Evolutionary conservation across 2,329 filamentous ascomycete species (phyloP).

Genomic region (Ophiostoma ulmi): DNA sequence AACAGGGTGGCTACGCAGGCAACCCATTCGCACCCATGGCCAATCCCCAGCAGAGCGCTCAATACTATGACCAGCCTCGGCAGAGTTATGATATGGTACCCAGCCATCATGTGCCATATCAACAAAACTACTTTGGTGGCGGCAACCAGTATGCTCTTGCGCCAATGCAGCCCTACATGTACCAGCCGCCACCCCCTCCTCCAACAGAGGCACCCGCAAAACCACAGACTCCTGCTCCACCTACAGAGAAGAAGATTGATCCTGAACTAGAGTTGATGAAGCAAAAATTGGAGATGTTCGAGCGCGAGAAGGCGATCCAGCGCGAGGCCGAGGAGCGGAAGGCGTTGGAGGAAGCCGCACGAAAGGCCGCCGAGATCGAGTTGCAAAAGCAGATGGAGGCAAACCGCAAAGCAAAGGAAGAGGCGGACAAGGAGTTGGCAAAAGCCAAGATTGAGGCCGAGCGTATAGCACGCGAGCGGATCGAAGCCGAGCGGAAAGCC

Average conservation of each 20-base stretch:
- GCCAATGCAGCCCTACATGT: slow-evolving; percentile 39
- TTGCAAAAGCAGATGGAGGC: slow-evolving; percentile 30
- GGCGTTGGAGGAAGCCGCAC: neutral
- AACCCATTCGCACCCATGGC: slow-evolving; percentile 43
- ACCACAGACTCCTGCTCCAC: slow-evolving; percentile 39
- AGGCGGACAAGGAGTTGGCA: slow-evolving; percentile 45
- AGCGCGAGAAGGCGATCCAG: slow-evolving; percentile 40
- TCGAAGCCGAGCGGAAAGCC: slow-evolving; percentile 38
- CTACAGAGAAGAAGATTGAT: slow-evolving; percentile 39
- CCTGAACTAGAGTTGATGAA: slow-evolving; percentile 58
- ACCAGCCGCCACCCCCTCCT: slow-evolving; percentile 40
- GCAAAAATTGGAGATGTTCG: slow-evolving; percentile 51
- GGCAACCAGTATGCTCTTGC: slow-evolving; percentile 32
- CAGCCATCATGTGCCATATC: slow-evolving; percentile 48
- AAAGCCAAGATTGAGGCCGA: slow-evolving; percentile 45
- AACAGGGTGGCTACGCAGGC: slow-evolving; percentile 31
- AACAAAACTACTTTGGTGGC: slow-evolving; percentile 35
- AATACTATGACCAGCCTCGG: slow-evolving; percentile 32
- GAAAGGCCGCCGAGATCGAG: slow-evolving; percentile 25
- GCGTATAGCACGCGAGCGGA: slow-evolving; percentile 38
- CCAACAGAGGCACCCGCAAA: slow-evolving; percentile 40
- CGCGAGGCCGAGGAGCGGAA: slow-evolving; percentile 30
- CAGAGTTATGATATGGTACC: slow-evolving; percentile 34
- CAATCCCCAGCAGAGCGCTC: slow-evolving; percentile 26
- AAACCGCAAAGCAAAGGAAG: slow-evolving; percentile 41